Conservation (phyloP, 805 yeast genomes). For the Myxozyma neotropica region DNA sequence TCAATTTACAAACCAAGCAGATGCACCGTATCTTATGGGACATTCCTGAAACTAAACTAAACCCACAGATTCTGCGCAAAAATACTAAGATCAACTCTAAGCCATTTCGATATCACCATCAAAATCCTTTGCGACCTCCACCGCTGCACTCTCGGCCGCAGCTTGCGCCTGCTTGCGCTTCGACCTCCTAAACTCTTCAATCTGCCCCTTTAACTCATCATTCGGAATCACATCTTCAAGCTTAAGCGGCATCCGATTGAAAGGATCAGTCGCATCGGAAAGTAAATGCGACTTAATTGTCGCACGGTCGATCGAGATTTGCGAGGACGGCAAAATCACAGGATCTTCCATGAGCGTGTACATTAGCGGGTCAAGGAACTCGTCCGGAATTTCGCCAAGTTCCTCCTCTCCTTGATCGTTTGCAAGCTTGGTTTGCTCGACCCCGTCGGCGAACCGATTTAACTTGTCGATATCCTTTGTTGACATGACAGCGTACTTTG, state of each 20-base stretch:
- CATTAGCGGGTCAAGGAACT: conserved; percentile 95
- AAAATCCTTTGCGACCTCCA: neutral
- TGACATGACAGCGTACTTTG: conserved; percentile 56
- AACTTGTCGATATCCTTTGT: conserved; percentile 57
- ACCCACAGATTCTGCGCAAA: too few species aligned
- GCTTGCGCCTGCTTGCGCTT: conserved; percentile 11
- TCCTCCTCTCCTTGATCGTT: conserved; percentile 57
- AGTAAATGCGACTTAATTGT: conserved; percentile 91
- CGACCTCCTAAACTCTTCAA: conserved; percentile 55
- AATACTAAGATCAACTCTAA: too few species aligned
- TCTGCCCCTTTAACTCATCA: conserved; percentile 63
- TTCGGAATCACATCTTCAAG: conserved; percentile 86
- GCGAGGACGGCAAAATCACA: conserved; percentile 87
- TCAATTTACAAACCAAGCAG: too few species aligned
- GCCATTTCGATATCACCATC: conserved; percentile 18
- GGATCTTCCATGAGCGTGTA: conserved; percentile 95
- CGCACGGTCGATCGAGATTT: conserved; percentile 80
- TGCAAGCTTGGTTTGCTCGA: conserved; percentile 57
- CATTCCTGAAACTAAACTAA: too few species aligned
- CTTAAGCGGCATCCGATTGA: conserved; percentile 87
- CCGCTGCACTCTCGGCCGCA: conserved; percentile 12
- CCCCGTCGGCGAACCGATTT: conserved; percentile 61
- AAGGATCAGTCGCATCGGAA: conserved; percentile 96
- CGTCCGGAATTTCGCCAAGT: conserved; percentile 94
- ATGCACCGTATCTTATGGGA: too few species aligned